Conservation (phyloP, 1,284 basidiomycete genomes). For the Kalmanozyma brasiliensis region DNA sequence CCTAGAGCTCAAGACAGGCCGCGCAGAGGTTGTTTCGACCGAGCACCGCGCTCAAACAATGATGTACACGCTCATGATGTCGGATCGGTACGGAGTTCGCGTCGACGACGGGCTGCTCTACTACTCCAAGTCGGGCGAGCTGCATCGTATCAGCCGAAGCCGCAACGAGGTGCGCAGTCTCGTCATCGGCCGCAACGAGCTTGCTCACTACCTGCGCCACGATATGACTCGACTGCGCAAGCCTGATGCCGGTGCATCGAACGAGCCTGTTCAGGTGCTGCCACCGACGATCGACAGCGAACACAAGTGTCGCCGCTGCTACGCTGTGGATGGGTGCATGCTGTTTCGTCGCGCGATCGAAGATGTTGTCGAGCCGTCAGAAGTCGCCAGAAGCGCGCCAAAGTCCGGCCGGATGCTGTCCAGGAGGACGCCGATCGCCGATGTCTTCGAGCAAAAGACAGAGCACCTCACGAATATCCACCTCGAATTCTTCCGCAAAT, state of each 20-base stretch:
- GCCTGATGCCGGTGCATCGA: conserved; percentile 4
- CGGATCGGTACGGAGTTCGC: conserved; percentile 80
- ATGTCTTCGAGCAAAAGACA: conserved; percentile 82
- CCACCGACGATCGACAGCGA: conserved; percentile 88
- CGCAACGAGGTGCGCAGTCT: conserved; percentile 86
- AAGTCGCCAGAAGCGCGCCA: conserved; percentile 1
- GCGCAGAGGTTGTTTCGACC: conserved; percentile 72
- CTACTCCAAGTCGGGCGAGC: conserved; percentile 89
- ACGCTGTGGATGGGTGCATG: conserved; percentile 86
- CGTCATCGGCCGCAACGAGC: conserved; percentile 82
- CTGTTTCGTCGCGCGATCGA: conserved; percentile 79
- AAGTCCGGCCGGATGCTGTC: conserved; percentile 15
- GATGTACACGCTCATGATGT: conserved; percentile 91
- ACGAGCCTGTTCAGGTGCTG: conserved; percentile 33
- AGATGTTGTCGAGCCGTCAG: conserved; percentile 37
- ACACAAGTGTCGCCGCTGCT: conserved; percentile 82
- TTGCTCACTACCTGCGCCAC: conserved; percentile 77
- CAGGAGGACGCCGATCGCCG: conserved; percentile 74
- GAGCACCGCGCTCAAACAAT: conserved; percentile 98
- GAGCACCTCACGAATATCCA: conserved; percentile 79
- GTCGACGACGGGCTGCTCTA: conserved; percentile 82
- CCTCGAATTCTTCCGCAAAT: conserved; percentile 83
- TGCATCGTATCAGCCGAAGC: conserved; percentile 80
- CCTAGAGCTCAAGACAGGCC: conserved; percentile 97
- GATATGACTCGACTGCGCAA: conserved; percentile 43